These are phyloP conservation scores for Penicillium palitans DNA, from an alignment of 2,329 filamentous ascomycete genomes.

Conservation along the genomic window DNA sequence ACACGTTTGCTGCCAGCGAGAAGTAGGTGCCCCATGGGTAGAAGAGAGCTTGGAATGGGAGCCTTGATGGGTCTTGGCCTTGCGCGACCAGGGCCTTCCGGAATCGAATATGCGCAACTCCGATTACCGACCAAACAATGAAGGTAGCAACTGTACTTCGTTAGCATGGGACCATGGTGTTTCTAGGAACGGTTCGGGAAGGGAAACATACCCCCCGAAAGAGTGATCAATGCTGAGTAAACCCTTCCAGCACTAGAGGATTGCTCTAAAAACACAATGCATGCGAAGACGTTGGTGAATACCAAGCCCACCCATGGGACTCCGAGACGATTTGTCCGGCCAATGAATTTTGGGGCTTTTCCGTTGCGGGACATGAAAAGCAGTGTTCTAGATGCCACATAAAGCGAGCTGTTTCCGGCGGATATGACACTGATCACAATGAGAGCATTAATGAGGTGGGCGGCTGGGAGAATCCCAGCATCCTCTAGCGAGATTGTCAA, in stretches of 20 bases:
- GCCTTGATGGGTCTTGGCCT: constrained; percentile 38
- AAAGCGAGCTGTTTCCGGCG: constrained; percentile 73
- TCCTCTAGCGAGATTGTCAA: constrained; percentile 74
- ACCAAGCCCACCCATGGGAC: constrained; percentile 61
- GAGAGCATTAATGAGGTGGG: constrained; percentile 75
- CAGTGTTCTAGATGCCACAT: constrained; percentile 72
- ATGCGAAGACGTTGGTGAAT: constrained; percentile 68
- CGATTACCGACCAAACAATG: constrained; percentile 44
- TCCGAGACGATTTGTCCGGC: constrained; percentile 65
- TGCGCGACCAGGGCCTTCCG: constrained; percentile 41
- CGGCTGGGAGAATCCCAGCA: constrained; percentile 70
- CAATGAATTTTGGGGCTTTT: constrained; percentile 69
- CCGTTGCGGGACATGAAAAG: constrained; percentile 73
- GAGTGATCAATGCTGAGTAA: constrained; percentile 35
- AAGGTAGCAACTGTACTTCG: constrained; percentile 37
- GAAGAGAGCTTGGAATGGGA: constrained; percentile 52
- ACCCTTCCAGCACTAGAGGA: constrained; percentile 34
- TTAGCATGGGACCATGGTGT: not conserved
- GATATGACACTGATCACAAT: constrained; percentile 72
- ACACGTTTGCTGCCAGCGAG: constrained; percentile 50
- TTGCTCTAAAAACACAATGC: constrained; percentile 36
- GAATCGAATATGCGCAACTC: constrained; percentile 46
- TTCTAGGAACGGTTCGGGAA: not conserved
- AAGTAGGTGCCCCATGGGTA: constrained; percentile 55
- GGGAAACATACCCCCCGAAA: constrained; percentile 33